Base-by-base conservation (phyloP, 805 yeast species). In the Peterozyma xylosa region DNA sequence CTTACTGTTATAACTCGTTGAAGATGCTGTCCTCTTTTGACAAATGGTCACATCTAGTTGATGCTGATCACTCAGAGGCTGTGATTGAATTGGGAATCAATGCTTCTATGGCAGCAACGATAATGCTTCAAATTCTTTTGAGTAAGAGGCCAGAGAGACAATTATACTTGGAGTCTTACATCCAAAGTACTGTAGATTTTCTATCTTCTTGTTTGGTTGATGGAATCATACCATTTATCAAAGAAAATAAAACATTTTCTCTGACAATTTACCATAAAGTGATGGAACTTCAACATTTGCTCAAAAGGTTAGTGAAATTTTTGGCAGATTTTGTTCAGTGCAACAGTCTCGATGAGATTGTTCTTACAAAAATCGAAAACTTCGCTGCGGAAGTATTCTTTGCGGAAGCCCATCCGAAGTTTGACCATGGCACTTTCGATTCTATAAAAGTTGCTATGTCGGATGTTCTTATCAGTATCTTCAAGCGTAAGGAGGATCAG, bases 361-460 rank as follows among this genome's bases (percentile, higher is more conserved):
- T 73, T 0, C 54, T 82, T 9, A 79, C 88, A 0, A 74, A 73
- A 48, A 52, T 86, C 29, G 86, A 82, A 47, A 83, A 77, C 51
- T 56, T 78, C 18, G 59, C 73, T 7, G 51, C 68, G 7, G 58
- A 57, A 30, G 50, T 70, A 1, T 54, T 80, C 1, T 78, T 76
- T 49, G 50, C 56, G 18, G 70, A 66, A n/a, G 44, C 48, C 1
- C 52, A 57, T 17, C 33, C 45, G 11, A 58, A 58, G 37, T 38
- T 62, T 6, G 59, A 52, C 2, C 33, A 41, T 0, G 33, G 54
- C 2, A 48, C 46, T 6, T 55, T 60, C 4, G 65, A 64, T 13
- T 50, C 55, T 3, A 47, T 72, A 38, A 58, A 60, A 35, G 46
- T 49, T 33, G 21, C 54, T 49, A 11, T 51, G 63, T 34, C 68